Conservation (phyloP, 306 rosid genomes). For the Lathyrus oleraceus region DNA sequence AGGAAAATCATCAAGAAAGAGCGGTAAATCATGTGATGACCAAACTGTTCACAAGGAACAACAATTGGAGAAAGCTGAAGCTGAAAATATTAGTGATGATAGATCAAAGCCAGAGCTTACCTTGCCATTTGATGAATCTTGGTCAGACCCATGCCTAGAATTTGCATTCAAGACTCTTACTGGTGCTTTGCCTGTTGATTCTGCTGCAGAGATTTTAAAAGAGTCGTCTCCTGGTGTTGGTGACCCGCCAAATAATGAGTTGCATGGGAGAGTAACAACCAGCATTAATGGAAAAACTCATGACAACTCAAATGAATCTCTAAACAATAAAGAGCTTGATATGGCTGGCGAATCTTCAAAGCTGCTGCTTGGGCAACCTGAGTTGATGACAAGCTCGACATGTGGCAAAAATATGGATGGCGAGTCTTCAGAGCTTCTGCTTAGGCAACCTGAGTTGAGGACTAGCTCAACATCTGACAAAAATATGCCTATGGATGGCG, state of each 20-base stretch:
- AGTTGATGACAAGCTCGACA: slow-evolving; percentile 36
- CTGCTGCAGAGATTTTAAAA: slow-evolving; percentile 42
- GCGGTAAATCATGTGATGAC: slow-evolving; percentile 38
- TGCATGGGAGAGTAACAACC: slow-evolving; percentile 37
- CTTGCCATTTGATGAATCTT: slow-evolving; percentile 59
- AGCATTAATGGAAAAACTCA: slow-evolving; percentile 40
- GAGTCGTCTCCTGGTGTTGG: slow-evolving; percentile 37
- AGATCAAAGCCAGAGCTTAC: slow-evolving; percentile 48
- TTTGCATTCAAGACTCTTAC: slow-evolving; percentile 91
- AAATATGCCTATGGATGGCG: slow-evolving; percentile 39
- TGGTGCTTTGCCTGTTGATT: slow-evolving; percentile 75
- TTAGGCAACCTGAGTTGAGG: slow-evolving; percentile 47
- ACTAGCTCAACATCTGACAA: slow-evolving; percentile 39
- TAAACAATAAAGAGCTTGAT: slow-evolving; percentile 46
- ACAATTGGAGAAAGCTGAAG: slow-evolving; percentile 45
- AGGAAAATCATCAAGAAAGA: slow-evolving; percentile 33
- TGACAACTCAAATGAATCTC: slow-evolving; percentile 41
- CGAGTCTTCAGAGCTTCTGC: slow-evolving; percentile 47
- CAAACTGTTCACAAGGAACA: slow-evolving; percentile 42
- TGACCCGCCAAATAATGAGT: slow-evolving; percentile 38
- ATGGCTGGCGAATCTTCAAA: slow-evolving; percentile 46
- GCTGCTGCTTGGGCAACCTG: slow-evolving; percentile 46
- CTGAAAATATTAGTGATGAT: slow-evolving; percentile 41
- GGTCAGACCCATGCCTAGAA: slow-evolving; percentile 95
- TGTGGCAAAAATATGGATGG: slow-evolving; percentile 39